These are phyloP conservation scores for Ascochyta pisi DNA, from an alignment of 2,329 filamentous ascomycete genomes.

Conservation along the genomic window DNA sequence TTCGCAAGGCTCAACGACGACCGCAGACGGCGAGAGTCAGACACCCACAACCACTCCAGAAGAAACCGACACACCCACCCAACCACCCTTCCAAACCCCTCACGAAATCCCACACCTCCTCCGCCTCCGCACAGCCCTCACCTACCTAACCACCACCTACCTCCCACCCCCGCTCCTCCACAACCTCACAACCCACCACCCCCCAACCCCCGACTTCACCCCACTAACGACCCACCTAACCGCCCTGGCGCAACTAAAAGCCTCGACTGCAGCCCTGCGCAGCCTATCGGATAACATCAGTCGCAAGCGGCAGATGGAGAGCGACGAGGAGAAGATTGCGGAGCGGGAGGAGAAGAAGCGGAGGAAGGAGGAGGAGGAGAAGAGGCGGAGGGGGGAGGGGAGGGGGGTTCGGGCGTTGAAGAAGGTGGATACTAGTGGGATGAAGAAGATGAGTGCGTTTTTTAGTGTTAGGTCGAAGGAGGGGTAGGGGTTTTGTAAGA, in stretches of 20 bases:
- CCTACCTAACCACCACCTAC: conserved; percentile 70
- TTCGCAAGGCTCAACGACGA: conserved; percentile 35
- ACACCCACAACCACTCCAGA: conserved; percentile 24
- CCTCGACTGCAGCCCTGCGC: conserved; percentile 70
- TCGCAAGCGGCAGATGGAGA: conserved; percentile 64
- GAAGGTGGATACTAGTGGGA: conserved; percentile 89
- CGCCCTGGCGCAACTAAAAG: conserved; percentile 68
- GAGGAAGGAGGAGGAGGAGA: conserved; percentile 87
- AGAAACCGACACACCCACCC: conserved; percentile 12
- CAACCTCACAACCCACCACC: conserved; percentile 47
- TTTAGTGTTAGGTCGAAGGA: conserved; percentile 71
- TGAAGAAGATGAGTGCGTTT: conserved; percentile 97
- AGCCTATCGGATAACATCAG: conserved; percentile 71
- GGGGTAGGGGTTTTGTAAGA: background rate
- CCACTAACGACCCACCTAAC: conserved; percentile 74
- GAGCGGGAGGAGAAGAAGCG: conserved; percentile 78
- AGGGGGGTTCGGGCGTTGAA: conserved; percentile 79
- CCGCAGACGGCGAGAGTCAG: conserved; percentile 35
- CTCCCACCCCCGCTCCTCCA: conserved; percentile 53
- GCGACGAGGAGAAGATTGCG: conserved; percentile 71
- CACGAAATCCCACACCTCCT: conserved; percentile 64
- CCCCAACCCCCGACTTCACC: conserved; percentile 67
- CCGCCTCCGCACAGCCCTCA: conserved; percentile 67
- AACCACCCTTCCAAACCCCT: conserved; percentile 36
- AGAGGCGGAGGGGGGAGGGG: conserved; percentile 80